phyloP scores from a whole-genome alignment of 2,329 filamentous ascomycete genomes.

The Emergomyces africanus region DNA sequence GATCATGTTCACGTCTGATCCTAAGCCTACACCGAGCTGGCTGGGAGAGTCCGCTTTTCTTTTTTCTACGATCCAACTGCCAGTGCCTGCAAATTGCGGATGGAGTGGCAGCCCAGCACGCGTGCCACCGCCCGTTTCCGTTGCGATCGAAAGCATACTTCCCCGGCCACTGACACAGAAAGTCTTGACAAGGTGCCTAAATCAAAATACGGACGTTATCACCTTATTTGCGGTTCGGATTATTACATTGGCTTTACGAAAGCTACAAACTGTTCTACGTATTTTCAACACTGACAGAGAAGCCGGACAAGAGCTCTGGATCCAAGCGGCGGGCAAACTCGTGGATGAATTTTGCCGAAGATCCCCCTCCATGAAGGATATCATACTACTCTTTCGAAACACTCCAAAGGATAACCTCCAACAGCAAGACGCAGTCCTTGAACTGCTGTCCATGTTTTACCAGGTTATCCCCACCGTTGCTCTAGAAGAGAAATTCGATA shows the following conservation, averaged over 20 bases:
- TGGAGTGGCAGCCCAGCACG: constrained; percentile 48
- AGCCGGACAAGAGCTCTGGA: constrained; percentile 46
- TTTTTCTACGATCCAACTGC: constrained; percentile 64
- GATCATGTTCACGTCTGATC: constrained; percentile 71
- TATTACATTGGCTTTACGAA: constrained; percentile 64
- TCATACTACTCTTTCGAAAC: constrained; percentile 60
- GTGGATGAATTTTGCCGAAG: constrained; percentile 63
- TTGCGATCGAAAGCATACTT: constrained; percentile 75
- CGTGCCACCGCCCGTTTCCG: constrained; percentile 62
- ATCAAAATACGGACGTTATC: constrained; percentile 63
- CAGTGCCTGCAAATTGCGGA: constrained; percentile 61
- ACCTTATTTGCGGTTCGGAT: constrained; percentile 76
- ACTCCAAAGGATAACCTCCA: constrained; percentile 56
- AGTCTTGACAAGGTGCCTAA: constrained; percentile 64
- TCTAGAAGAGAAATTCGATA: constrained; percentile 74
- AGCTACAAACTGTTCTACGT: constrained; percentile 53
- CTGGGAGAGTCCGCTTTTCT: constrained; percentile 85
- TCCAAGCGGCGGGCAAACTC: constrained; percentile 53
- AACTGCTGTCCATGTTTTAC: constrained; percentile 73
- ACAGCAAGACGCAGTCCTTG: constrained; percentile 65
- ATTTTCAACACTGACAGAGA: constrained; percentile 43
- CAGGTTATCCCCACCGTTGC: constrained; percentile 67
- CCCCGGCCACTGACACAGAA: constrained; percentile 73
- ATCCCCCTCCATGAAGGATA: constrained; percentile 69
- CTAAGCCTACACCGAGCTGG: constrained; percentile 87